Conservation (phyloP, 176 grass and related monocot species). For the Oryza glaberrima region DNA sequence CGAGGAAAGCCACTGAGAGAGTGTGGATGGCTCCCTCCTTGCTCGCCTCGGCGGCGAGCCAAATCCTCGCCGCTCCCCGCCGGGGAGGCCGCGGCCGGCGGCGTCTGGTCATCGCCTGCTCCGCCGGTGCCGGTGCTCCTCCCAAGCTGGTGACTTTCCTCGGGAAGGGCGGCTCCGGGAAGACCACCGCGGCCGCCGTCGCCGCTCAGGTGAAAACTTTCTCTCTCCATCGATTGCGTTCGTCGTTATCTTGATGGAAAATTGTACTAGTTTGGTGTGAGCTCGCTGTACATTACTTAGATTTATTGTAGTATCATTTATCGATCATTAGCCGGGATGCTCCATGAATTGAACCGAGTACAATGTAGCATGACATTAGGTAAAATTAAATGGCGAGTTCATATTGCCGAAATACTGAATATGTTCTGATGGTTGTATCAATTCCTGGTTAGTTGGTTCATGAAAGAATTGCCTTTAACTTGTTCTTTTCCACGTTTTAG, state of each 20-base stretch:
- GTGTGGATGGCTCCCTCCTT: constrained; percentile 32
- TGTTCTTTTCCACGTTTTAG: constrained; percentile 39
- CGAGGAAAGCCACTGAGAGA: neutral
- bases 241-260: neutral
- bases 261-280: neutral
- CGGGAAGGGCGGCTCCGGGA: constrained; percentile 87
- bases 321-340: neutral
- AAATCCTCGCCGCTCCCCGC: neutral
- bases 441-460: neutral
- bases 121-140: constrained; percentile 35
- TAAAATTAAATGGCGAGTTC: neutral
- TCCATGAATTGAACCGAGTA: constrained; percentile 13
- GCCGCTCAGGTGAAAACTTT: constrained; percentile 60
- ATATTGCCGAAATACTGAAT: neutral
- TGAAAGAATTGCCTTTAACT: constrained; percentile 4
- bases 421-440: neutral
- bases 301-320: neutral
- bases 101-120: constrained; percentile 39
- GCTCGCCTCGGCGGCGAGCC: constrained; percentile 41
- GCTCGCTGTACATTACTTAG: neutral
- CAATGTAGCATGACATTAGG: neutral
- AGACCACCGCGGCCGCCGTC: constrained; percentile 80
- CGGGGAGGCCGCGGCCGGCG: constrained; percentile 25
- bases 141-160: constrained; percentile 90
- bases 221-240: neutral